Percentiles rank a stretch among this genome's conserved stretches.
These are phyloP conservation scores for Oryza meyeriana DNA, from an alignment of 176 grass and related monocot species.

Conservation along the genomic window DNA sequence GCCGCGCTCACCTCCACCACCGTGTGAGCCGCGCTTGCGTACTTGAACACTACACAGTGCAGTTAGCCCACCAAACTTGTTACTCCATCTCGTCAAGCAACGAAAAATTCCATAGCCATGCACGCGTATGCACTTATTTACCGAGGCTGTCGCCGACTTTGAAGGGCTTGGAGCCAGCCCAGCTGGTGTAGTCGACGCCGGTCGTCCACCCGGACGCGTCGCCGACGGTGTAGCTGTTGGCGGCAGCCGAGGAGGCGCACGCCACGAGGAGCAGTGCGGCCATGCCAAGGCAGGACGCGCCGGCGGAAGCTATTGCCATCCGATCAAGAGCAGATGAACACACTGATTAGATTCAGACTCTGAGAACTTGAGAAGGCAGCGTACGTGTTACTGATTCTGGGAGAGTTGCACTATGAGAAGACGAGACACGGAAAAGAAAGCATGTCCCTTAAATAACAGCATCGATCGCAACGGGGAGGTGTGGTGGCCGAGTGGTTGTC, in stretches of 20 bases:
- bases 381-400: background rate
- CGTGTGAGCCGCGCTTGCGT: slow-evolving; percentile 52
- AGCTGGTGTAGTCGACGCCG: slow-evolving; percentile 67
- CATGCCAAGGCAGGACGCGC: slow-evolving; percentile 13
- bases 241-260: slow-evolving; percentile 25
- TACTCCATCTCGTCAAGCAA: background rate
- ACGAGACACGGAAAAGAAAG: background rate
- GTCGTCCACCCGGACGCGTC: slow-evolving; percentile 68
- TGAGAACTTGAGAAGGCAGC: background rate
- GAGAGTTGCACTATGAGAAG: slow-evolving; percentile 10
- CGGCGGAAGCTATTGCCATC: slow-evolving; percentile 36
- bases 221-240: slow-evolving; percentile 70
- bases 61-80: background rate
- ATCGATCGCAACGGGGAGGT: slow-evolving; percentile 9
- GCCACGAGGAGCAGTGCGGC: slow-evolving; percentile 45
- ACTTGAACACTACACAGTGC: slow-evolving; percentile 56
- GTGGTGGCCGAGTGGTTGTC: slow-evolving; percentile 40
- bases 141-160: slow-evolving; percentile 58
- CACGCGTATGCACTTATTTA: background rate
- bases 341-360: background rate
- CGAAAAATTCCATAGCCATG: background rate
- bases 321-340: background rate
- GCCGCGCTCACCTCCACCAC: slow-evolving; percentile 64
- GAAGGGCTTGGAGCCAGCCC: slow-evolving; percentile 59
- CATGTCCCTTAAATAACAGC: slow-evolving; percentile 41